Conservation (phyloP, 1,139 yeast species). For the Taphrina communis region DNA sequence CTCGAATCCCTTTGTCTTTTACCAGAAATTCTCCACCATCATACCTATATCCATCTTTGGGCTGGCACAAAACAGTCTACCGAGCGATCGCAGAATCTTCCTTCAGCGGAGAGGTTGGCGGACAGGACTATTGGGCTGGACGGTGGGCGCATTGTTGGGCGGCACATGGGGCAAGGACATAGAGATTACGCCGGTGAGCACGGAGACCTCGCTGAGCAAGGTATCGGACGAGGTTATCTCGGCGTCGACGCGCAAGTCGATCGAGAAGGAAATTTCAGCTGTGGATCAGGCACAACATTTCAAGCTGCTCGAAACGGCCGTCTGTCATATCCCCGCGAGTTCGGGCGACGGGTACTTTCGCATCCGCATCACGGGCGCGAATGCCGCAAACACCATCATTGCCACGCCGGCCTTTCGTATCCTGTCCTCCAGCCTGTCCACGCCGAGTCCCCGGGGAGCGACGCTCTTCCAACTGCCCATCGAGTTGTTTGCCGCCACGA, state of each 20-base stretch:
- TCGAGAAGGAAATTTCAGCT: slow-evolving; percentile 18
- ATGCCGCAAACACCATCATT: slow-evolving; percentile 15
- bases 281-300: not conserved
- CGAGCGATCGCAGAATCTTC: slow-evolving; percentile 29
- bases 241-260: not conserved
- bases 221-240: slow-evolving; percentile 18
- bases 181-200: slow-evolving; percentile 30
- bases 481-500: slow-evolving; percentile 28
- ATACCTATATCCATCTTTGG: slow-evolving; percentile 24
- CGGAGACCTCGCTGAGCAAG: slow-evolving; percentile 11
- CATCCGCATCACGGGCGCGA: slow-evolving; percentile 21
- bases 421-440: slow-evolving; percentile 28
- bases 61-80: not conserved
- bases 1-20: slow-evolving; percentile 31
- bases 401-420: slow-evolving; percentile 32
- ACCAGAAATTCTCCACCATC: slow-evolving; percentile 32
- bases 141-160: slow-evolving; percentile 34
- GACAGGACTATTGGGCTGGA: slow-evolving; percentile 37
- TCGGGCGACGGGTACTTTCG: slow-evolving; percentile 37
- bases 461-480: slow-evolving; percentile 34
- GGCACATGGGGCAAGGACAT: slow-evolving; percentile 36
- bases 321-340: slow-evolving; percentile 36
- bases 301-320: slow-evolving; percentile 26
- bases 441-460: slow-evolving; percentile 37
- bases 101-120: slow-evolving; percentile 36